phyloP scores from a whole-genome alignment of 2,329 filamentous ascomycete species.

The Daldinia sp. region DNA sequence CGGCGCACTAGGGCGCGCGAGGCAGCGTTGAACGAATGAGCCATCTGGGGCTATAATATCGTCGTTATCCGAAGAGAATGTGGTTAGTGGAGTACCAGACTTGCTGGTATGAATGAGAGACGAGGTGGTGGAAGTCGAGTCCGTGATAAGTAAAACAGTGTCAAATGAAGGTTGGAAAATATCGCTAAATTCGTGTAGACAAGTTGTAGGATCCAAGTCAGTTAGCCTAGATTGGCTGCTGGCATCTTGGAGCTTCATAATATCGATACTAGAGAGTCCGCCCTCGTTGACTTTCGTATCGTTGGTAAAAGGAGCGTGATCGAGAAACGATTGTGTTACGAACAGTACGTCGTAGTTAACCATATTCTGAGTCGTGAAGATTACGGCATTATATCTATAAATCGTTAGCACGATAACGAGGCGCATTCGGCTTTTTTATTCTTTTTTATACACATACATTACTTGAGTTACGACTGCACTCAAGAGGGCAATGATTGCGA shows the following conservation, averaged over 20 bases:
- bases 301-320: conserved; percentile 51
- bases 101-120: conserved; percentile 49
- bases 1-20: conserved; percentile 41
- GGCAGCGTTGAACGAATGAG: conserved; percentile 46
- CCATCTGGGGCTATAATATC: conserved; percentile 37
- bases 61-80: conserved; percentile 33
- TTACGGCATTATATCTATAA: conserved; percentile 60
- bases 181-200: conserved; percentile 46
- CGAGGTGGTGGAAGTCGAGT: conserved; percentile 38
- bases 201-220: conserved; percentile 46
- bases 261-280: conserved; percentile 47
- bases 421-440: conserved; percentile 27
- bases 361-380: conserved; percentile 53
- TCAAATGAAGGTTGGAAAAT: conserved; percentile 47
- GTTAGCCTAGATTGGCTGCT: conserved; percentile 37
- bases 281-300: conserved; percentile 47
- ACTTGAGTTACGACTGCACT: conserved; percentile 57
- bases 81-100: conserved; percentile 40
- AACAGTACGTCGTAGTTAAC: conserved; percentile 44
- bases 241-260: conserved; percentile 49
- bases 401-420: conserved; percentile 30
- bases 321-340: conserved; percentile 49
- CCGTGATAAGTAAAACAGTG: conserved; percentile 49
- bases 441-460: conserved; percentile 55
- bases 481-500: conserved; percentile 53